Evolutionary conservation across 164 flowering plant genomes (phyloP).

Genomic region (Nelumbo lutea): DNA sequence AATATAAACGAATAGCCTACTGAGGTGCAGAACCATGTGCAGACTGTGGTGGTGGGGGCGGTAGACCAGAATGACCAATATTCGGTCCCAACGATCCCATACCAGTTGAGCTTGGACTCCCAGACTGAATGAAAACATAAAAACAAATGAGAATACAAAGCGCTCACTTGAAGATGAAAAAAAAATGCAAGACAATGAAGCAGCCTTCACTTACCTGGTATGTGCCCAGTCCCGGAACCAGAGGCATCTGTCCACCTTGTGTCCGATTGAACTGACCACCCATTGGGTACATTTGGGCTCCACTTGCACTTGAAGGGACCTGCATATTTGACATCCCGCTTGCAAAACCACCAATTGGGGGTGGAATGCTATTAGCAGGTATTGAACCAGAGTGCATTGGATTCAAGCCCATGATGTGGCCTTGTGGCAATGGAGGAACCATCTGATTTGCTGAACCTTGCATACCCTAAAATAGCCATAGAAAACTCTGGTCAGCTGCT

Average conservation of each 20-base stretch:
- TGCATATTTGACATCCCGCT: conserved; percentile 57
- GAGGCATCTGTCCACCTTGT: conserved; percentile 67
- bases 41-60: conserved; percentile 73
- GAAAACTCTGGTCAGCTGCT: not conserved
- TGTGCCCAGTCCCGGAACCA: conserved; percentile 67
- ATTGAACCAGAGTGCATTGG: conserved; percentile 67
- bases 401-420: conserved; percentile 75
- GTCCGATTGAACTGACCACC: conserved; percentile 64
- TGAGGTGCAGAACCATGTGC: conserved; percentile 52
- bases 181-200: not conserved
- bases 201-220: conserved; percentile 59
- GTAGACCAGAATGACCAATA: conserved; percentile 41
- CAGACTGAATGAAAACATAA: conserved; percentile 28
- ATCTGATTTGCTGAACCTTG: conserved; percentile 72
- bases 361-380: conserved; percentile 34
- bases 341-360: conserved; percentile 48
- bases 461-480: conserved; percentile 46
- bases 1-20: conserved; percentile 15
- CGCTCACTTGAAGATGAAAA: too few relatives aligned
- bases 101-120: conserved; percentile 38
- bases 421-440: conserved; percentile 66
- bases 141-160: not conserved
- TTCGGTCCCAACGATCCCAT: conserved; percentile 35
- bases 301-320: conserved; percentile 55
- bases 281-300: conserved; percentile 60